These are phyloP conservation scores for Bipolaris oryzae DNA, from an alignment of 2,329 filamentous ascomycete genomes.

Conservation along the genomic window DNA sequence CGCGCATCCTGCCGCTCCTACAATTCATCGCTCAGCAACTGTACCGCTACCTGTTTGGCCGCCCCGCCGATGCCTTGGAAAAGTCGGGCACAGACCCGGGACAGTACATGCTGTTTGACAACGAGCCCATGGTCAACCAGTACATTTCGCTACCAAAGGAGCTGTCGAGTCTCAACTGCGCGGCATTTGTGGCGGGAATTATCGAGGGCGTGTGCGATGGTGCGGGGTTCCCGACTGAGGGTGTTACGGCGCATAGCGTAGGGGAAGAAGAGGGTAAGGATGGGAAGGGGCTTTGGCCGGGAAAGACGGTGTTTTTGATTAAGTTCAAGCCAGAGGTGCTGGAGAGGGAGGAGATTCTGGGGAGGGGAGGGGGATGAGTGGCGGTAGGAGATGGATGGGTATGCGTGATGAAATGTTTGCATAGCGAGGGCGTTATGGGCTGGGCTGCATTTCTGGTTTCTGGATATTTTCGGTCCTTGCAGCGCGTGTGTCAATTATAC, in stretches of 20 bases:
- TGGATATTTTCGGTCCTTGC: background rate
- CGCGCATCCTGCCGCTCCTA: conserved; percentile 86
- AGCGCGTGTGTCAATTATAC: background rate
- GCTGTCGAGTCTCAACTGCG: conserved; percentile 96
- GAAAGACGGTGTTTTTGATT: conserved; percentile 92
- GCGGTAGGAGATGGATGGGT: background rate
- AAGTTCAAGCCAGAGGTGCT: conserved; percentile 91
- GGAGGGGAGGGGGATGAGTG: conserved; percentile 58
- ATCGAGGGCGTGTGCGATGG: conserved; percentile 96
- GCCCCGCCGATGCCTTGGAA: conserved; percentile 90
- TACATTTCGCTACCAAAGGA: conserved; percentile 93
- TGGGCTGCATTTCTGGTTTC: background rate
- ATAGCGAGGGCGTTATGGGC: conserved; percentile 26
- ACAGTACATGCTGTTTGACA: conserved; percentile 99
- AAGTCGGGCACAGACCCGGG: conserved; percentile 84
- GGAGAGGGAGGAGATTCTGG: conserved; percentile 85
- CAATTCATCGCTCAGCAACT: conserved; percentile 94
- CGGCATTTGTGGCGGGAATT: conserved; percentile 91
- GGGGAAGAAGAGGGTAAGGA: conserved; percentile 59
- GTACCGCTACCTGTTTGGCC: conserved; percentile 90
- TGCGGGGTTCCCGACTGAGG: conserved; percentile 79
- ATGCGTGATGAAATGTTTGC: conserved; percentile 3
- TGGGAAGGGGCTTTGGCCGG: conserved; percentile 77
- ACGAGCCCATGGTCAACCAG: conserved; percentile 93
- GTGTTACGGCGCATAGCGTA: conserved; percentile 84